Evolutionary conservation across 805 yeast species (phyloP), one percentile per base, ranked within the genome.

Genomic region (Isabelozyma gotoi): DNA sequence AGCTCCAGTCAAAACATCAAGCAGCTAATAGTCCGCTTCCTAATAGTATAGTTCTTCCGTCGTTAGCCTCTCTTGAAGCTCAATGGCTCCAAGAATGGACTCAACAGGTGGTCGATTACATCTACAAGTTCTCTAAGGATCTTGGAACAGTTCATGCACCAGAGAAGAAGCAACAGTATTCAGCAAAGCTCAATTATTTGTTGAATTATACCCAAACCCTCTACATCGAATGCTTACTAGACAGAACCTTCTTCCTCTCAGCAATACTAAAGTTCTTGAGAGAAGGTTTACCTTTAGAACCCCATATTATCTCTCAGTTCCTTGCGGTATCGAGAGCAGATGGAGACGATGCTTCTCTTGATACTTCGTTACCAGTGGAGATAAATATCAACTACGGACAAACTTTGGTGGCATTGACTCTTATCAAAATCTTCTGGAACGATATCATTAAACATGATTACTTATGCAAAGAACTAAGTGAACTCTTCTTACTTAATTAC

Each of bases 61-160:
- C 19, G 7, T n/a, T 17, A 8, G 27, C 40, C 18, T 34, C 42
- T 12, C 51, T 72, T n/a, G 85, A 82, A 45, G 60, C 66, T 18
- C 78, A 75, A 38, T 85, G 97, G 89, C 70, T 84, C 15, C 80
- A 79, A 45, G 96, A 89, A 58, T 92, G 98, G 98, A 87, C 97
- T 0, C 86, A 82, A 34, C 95, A 87, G 50, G 82, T 91, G 12
- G 73, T 82, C 2, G 82, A 78, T 43, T 85, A 73, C 51, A 52
- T 84, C 10, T 81, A 76, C 48, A 73, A 73, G 48, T 68, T 77
- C 19, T 68, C 82, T 18, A 67, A 71, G 35, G 78, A 74, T 24
- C 57, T 69, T 58, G 36, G 44, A 4, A 33, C 35, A 6, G 56
- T 67, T 3, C 44, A 49, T 4, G 43, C 62, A 4, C 46, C 45